Percentiles rank a stretch among this genome's conserved stretches.
Conservation (phyloP, 129 eudicot species). For the Centaurea solstitialis region DNA sequence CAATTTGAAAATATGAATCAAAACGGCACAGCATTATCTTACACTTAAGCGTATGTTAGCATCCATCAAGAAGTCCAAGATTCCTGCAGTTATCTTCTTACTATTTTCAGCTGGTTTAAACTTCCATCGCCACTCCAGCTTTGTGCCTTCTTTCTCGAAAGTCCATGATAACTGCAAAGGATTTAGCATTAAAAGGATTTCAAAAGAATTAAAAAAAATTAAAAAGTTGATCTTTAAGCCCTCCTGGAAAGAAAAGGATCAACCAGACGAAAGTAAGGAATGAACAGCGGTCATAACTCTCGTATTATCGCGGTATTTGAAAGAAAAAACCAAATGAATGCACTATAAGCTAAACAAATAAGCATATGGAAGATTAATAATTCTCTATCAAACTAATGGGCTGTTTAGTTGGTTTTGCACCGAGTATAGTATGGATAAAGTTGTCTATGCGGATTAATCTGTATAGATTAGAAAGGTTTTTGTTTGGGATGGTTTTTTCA, state of each 20-base stretch:
- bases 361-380: neutral
- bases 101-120: slow-evolving; percentile 60
- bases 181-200: neutral
- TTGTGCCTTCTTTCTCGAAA: slow-evolving; percentile 81
- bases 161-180: slow-evolving; percentile 85
- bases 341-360: neutral
- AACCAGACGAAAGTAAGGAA: neutral
- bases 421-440: too few species aligned
- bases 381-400: neutral
- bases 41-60: slow-evolving; percentile 82
- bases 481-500: too few species aligned
- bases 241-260: neutral
- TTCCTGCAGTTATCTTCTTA: slow-evolving; percentile 52
- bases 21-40: slow-evolving; percentile 24
- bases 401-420: too few species aligned
- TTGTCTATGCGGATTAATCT: too few species aligned
- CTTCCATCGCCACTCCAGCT: slow-evolving; percentile 95
- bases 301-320: neutral
- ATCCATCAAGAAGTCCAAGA: slow-evolving; percentile 81
- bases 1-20: slow-evolving; percentile 14
- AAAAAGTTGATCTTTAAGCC: neutral
- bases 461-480: too few species aligned
- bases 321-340: neutral
- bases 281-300: neutral
- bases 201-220: neutral